Conservation (phyloP, 2,329 filamentous ascomycete species). For the Aspergillus aculeatus region DNA sequence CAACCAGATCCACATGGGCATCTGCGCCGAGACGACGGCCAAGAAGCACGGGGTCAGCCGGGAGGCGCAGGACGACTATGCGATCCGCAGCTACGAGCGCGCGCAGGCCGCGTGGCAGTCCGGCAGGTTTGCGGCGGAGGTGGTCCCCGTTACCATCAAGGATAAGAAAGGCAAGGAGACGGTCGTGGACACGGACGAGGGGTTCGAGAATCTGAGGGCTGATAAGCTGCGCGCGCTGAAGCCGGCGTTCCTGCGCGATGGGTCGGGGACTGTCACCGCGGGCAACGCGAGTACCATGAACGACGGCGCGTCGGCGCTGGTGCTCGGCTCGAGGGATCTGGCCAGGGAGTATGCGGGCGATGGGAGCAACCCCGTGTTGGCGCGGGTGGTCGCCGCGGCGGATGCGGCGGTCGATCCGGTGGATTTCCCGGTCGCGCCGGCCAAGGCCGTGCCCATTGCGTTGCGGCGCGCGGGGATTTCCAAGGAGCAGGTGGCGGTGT, state of each 20-base stretch:
- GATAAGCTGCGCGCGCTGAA: constrained; percentile 85
- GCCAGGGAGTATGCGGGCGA: constrained; percentile 70
- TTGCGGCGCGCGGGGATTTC: constrained; percentile 85
- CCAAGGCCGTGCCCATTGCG: constrained; percentile 88
- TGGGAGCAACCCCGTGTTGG: constrained; percentile 73
- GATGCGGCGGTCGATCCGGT: constrained; percentile 89
- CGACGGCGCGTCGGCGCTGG: constrained; percentile 87
- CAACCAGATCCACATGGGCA: constrained; percentile 96
- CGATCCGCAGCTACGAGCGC: constrained; percentile 83
- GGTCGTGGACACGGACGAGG: constrained; percentile 79
- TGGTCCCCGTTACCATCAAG: constrained; percentile 82
- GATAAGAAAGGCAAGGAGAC: constrained; percentile 74
- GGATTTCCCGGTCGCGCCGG: constrained; percentile 90
- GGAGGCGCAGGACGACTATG: constrained; percentile 87
- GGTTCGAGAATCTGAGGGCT: constrained; percentile 79
- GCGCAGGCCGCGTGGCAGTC: constrained; percentile 86
- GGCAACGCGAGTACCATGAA: constrained; percentile 94
- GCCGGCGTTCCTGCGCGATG: constrained; percentile 84
- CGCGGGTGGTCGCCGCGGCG: constrained; percentile 78
- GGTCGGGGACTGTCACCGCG: constrained; percentile 86
- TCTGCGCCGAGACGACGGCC: constrained; percentile 90
- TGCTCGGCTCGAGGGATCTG: constrained; percentile 76
- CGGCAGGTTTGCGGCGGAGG: constrained; percentile 82
- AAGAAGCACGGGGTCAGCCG: constrained; percentile 80
- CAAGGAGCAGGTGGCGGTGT: constrained; percentile 86